Evolutionary conservation across 73 alveolate species (phyloP), one percentile per base, ranked within the genome.

Genomic region (Paramecium caudatum): DNA sequence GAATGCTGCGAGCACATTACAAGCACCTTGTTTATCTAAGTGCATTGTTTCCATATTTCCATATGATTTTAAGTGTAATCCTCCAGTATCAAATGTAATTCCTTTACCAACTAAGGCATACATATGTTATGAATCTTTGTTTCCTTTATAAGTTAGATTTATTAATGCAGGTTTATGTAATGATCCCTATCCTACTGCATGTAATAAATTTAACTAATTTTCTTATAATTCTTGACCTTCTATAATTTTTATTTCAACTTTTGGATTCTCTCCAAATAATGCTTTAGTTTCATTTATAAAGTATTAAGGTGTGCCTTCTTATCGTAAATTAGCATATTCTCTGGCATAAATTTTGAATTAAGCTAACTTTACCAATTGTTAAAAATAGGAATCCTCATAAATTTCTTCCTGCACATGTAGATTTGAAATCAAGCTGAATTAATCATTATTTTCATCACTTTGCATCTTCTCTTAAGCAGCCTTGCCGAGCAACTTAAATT

Each of bases 71-170:
- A 96, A 91, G 74, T 96, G 95, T 55, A 95, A 95, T 10, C 99
- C 99, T 8, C 99, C 99, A 8, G 98, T 91, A 46, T 96, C 99
- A 82, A 92, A 96, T 2, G 98, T 95, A 9, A 96, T 87, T 0
- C 99, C 99, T 62, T 98, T 98, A 50, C 99, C 99, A 12, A 98
- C 98, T 27, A 98, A 55, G 39, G 99, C 98, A 74, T 91, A 70
- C 55, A 91, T 91, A 43, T 93, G 91, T 17, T 91, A 47, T 1
- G 50, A 63, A 25, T 82, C 91, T 27, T 93, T 93, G 49, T 94
- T 91, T 19, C 98, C 98, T 33, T 49, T 39, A 84, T 96, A 96
- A 19, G 93, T 65, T 6, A 96, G 92, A 37, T 85, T 90, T 5
- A 95, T 90, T 61, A 96, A 74, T 46, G 95, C 82, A n/a, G 99